Base-by-base conservation (phyloP, 345 rosid species). In the Reutealis trisperma region DNA sequence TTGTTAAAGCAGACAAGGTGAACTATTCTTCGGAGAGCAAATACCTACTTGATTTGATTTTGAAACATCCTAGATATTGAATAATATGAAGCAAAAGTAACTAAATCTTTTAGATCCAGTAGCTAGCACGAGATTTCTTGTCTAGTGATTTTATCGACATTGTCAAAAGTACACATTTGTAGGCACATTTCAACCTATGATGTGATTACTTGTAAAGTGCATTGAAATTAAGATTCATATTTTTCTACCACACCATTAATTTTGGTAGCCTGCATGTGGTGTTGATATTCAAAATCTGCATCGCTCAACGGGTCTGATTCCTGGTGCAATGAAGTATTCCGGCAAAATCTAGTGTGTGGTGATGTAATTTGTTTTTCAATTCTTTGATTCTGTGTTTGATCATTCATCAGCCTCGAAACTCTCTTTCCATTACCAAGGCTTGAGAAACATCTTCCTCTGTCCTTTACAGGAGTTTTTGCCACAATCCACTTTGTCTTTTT, bases 1-100 rank as follows among this genome's bases (percentile, higher is more conserved):
- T 91, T 10, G 89, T 92, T 55, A 94, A 89, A 85, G 89, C 89
- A 2, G 94, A 91, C 63, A 83, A 76, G 79, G 84, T 90, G 73
- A 84, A 87, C 78, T 91, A 87, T 77, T 78, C 94, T 27, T 83
- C 83, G 0, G 94, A 92, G 84, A 84, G 92, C 85, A 87, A 85
- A 59, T 81, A 83, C 80, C 71, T 94, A 81, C 93, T 94, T 34
- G 90, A 87, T 79, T 74, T 80, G 80, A 86, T 89, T 51, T 63
- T 79, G 1, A 86, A 82, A 52, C 64, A 67, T 60, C 52, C 21
- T 34, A 47, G 77, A 69, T 63, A 80, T 52, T 79, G 70, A 73
- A 68, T 73, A 60, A 70, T 55, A 75, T 61, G 64, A 57, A 74
- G 30, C 63, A 32, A 21, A 72, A 63, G 78, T 59, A 59, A 67